Conservation (phyloP, 371 early-diverging fungal genomes). For the Synchytrium microbalum region DNA sequence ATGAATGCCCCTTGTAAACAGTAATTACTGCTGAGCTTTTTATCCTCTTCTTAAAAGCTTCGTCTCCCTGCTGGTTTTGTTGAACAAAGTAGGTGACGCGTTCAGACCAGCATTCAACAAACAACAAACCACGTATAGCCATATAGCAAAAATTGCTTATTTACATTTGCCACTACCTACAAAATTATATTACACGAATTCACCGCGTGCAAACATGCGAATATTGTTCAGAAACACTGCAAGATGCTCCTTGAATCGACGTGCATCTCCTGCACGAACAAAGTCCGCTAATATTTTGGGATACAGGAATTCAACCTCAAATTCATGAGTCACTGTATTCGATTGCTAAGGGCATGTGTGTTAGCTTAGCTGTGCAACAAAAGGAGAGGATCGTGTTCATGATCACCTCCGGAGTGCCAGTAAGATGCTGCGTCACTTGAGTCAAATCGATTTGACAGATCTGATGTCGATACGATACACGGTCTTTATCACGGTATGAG, state of each 20-base stretch:
- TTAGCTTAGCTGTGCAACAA: not conserved
- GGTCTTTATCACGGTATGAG: slow-evolving; percentile 17
- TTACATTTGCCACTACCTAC: slow-evolving; percentile 2
- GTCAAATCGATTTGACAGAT: slow-evolving; percentile 21
- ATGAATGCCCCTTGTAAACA: not conserved
- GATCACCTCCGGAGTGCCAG: not conserved
- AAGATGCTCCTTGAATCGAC: slow-evolving; percentile 12
- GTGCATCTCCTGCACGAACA: slow-evolving; percentile 7
- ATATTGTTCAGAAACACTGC: slow-evolving; percentile 17
- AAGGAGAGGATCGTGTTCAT: slow-evolving; percentile 1
- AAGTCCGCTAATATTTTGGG: slow-evolving; percentile 7
- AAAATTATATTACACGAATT: slow-evolving; percentile 8
- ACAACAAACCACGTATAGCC: not conserved
- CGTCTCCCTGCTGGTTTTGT: not conserved
- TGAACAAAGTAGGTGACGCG: not conserved
- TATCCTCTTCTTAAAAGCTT: not conserved
- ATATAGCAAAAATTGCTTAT: not conserved
- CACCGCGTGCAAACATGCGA: slow-evolving; percentile 12
- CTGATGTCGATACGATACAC: slow-evolving; percentile 20
- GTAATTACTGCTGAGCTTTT: not conserved
- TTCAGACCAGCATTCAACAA: not conserved
- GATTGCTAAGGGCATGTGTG: not conserved
- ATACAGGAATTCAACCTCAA: slow-evolving; percentile 16
- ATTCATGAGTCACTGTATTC: slow-evolving; percentile 11
- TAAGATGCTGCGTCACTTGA: slow-evolving; percentile 11